A percentile compares a stretch with the other conserved stretches of the same genome.
Evolutionary conservation across 306 rosid species (phyloP).

Genomic region (Cucurbita ficifolia): DNA sequence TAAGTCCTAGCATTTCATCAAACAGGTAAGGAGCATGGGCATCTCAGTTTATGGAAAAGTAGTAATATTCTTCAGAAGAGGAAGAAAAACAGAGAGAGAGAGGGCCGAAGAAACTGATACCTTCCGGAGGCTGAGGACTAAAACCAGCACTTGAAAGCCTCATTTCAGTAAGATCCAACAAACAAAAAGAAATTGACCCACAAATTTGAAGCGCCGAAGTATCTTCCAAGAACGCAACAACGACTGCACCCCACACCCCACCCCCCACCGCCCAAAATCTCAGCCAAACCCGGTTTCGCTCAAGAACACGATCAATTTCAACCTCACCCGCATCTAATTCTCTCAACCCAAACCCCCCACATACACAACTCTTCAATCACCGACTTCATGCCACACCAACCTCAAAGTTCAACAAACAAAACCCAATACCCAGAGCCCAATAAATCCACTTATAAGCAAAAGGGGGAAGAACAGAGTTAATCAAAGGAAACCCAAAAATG

Average conservation of each 20-base stretch:
- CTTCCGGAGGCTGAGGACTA: slow-evolving; percentile 86
- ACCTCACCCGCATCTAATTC: slow-evolving; percentile 9
- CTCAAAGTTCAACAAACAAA: neutral
- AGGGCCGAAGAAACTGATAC: slow-evolving; percentile 18
- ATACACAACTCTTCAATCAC: neutral
- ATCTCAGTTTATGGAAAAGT: neutral
- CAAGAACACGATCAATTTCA: slow-evolving; percentile 2
- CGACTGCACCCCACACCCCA: slow-evolving; percentile 9
- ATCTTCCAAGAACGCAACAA: slow-evolving; percentile 18
- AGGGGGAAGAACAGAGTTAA: neutral
- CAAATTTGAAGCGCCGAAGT: slow-evolving; percentile 24
- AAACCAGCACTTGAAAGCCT: slow-evolving; percentile 80
- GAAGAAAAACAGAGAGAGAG: neutral
- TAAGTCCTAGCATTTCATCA: neutral
- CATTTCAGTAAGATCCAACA: slow-evolving; percentile 30
- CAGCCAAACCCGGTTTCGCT: slow-evolving; percentile 11
- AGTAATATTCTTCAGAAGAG: neutral
- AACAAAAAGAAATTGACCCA: slow-evolving; percentile 7
- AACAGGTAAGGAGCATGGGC: neutral
- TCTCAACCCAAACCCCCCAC: neutral
- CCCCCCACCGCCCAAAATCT: neutral
- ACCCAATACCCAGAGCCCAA: neutral
- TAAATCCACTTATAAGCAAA: neutral
- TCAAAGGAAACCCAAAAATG: slow-evolving; percentile 7
- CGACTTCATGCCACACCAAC: slow-evolving; percentile 7